A percentile compares a stretch with the other conserved stretches of the same genome.
These are phyloP conservation scores for Trypethelium eluteriae DNA, from an alignment of 495 filamentous ascomycete genomes.

Conservation along the genomic window DNA sequence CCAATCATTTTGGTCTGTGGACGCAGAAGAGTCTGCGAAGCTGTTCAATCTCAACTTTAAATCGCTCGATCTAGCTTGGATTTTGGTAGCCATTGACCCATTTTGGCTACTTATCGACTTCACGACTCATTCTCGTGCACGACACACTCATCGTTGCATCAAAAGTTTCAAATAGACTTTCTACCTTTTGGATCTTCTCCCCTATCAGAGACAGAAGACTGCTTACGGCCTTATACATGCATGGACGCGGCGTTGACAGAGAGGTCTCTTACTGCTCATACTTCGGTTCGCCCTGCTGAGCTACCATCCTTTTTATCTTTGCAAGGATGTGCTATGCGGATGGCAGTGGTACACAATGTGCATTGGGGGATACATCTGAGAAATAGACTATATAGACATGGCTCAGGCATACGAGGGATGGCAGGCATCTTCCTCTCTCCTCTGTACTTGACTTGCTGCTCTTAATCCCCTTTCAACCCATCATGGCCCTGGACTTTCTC, in stretches of 20 bases:
- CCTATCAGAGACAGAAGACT: not conserved
- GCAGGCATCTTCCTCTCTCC: not conserved
- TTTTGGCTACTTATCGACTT: not conserved
- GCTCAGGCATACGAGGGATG: not conserved
- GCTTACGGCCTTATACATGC: not conserved
- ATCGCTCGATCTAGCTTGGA: not conserved
- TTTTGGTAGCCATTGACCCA: not conserved
- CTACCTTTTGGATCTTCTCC: not conserved
- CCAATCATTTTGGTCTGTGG: not conserved
- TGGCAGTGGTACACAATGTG: not conserved
- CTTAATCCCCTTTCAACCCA: not conserved
- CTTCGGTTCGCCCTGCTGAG: not conserved
- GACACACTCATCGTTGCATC: not conserved
- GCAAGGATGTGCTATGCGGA: too few species aligned
- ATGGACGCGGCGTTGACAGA: slow-evolving; percentile 8
- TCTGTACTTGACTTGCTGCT: too few species aligned
- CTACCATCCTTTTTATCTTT: too few species aligned
- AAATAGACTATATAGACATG: slow-evolving; percentile 7
- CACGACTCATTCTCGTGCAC: not conserved
- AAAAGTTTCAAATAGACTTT: slow-evolving; percentile 3
- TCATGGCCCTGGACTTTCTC: not conserved
- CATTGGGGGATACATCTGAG: not conserved
- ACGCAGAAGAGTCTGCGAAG: not conserved
- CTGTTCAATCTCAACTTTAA: not conserved
- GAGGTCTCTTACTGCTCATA: not conserved